Base-by-base conservation (phyloP, 202 grass and related monocot species). In the Eragrostis tef region DNA sequence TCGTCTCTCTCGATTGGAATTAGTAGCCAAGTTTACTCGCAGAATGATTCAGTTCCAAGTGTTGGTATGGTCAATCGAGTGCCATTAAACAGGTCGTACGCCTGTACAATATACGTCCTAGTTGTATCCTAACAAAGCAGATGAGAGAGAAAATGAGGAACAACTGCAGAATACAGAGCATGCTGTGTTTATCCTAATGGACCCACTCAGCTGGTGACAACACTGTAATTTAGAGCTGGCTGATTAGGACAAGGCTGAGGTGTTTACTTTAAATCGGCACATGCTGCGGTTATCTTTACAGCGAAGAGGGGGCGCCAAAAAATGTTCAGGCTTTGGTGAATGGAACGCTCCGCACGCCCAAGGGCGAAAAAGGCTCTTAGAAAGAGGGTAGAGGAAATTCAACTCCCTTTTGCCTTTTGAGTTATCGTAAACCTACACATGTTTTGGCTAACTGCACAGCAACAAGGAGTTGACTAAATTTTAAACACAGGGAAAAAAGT, bases 261-360 rank as follows among this genome's bases (percentile, higher is more conserved):
- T 75, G 70, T 58, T 74, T 67, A 26, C 69, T 88, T 68, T 52
- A 47, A 43, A 68, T 45, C 31, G 16, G 1, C 61, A 75, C 43
- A 69, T 41, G 67, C 25, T 78, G n/a, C 39, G 14, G 22, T 31
- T 4, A 50, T 77, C 78, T 79, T 79, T 73, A 67, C 67, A 79
- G 60, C 74, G 12, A 65, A 56, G 34, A 80, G 64, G 15, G 42
- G 68, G 44, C 54, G 41, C 59, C 16, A 34, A 73, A 51, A 34
- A 73, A 51, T 79, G 49, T 17, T 50, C 49, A 68, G 63, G 52
- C 81, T 19, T 84, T 51, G n/a, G 29, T 60, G 25, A 21, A 52
- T 34, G 4, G 27, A 46, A 16, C 71, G 60, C 27, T 52, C 58
- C 43, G 74, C 52, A 67, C 77, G 69, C 17, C 66, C 41, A 21